phyloP scores from a whole-genome alignment of 2,329 filamentous ascomycete species.

The Fulvia fulva region DNA sequence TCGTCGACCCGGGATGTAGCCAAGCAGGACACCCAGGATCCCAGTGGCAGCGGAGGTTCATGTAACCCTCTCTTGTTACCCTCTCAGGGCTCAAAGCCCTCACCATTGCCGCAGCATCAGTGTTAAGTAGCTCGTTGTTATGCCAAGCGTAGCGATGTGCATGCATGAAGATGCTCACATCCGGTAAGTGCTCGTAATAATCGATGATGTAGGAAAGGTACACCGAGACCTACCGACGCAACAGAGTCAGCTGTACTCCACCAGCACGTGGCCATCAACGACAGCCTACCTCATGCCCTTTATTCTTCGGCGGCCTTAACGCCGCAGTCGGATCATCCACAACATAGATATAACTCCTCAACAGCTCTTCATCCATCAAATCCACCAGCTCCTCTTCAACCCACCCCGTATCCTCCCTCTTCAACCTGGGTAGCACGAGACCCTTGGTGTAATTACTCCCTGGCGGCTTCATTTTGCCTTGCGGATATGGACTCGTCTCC shows the following conservation, averaged over 20 bases:
- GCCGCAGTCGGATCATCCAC: conserved; percentile 46
- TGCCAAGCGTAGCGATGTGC: conserved; percentile 57
- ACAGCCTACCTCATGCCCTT: conserved; percentile 63
- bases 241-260: too few species aligned
- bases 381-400: conserved; percentile 50
- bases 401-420: conserved; percentile 52
- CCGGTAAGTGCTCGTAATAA: conserved; percentile 56
- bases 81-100: conserved; percentile 42
- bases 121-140: conserved; percentile 49
- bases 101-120: conserved; percentile 45
- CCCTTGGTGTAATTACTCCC: conserved; percentile 51
- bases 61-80: conserved; percentile 49
- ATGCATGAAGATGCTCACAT: conserved; percentile 60
- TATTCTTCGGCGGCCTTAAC: conserved; percentile 52
- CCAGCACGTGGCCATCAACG: too few species aligned
- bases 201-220: conserved; percentile 61
- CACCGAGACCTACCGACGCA: too few species aligned
- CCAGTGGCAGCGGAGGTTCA: conserved; percentile 56
- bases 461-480: conserved; percentile 39
- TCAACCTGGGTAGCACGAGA: conserved; percentile 53
- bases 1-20: conserved; percentile 46
- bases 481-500: conserved; percentile 25
- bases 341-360: conserved; percentile 49
- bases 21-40: conserved; percentile 53
- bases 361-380: conserved; percentile 28